Percentiles rank a stretch among this genome's conserved stretches.
Evolutionary conservation across 2,329 filamentous ascomycete species (phyloP).

Genomic region (Golovinomyces cichoracearum): DNA sequence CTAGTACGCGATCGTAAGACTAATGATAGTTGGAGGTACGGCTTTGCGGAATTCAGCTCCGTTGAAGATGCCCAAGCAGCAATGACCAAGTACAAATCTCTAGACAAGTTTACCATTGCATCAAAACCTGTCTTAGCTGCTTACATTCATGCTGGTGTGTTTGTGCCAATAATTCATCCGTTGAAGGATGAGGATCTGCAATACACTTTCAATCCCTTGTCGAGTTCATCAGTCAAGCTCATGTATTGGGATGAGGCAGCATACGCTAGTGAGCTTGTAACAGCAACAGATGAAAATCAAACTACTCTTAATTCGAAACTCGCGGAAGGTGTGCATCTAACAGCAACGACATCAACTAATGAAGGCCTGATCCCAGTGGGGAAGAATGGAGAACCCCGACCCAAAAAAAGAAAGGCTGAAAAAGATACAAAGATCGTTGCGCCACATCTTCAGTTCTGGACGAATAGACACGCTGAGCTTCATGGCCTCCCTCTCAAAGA

Average conservation of each 20-base stretch:
- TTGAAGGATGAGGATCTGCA: slow-evolving; percentile 27
- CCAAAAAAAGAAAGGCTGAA: slow-evolving; percentile 31
- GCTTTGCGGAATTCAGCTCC: slow-evolving; percentile 60
- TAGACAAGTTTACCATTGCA: slow-evolving; percentile 52
- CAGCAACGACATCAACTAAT: slow-evolving; percentile 15
- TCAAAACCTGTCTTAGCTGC: slow-evolving; percentile 44
- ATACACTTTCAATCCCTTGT: slow-evolving; percentile 44
- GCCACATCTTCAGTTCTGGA: slow-evolving; percentile 45
- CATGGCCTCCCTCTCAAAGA: slow-evolving; percentile 23
- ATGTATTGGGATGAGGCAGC: slow-evolving; percentile 54
- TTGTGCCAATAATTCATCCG: slow-evolving; percentile 43
- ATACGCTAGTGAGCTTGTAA: slow-evolving; percentile 38
- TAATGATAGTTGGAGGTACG: slow-evolving; percentile 53
- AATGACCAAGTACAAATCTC: slow-evolving; percentile 41
- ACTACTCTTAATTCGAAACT: slow-evolving; percentile 10
- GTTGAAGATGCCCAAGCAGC: slow-evolving; percentile 53
- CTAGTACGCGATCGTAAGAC: slow-evolving; percentile 46
- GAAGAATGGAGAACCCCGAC: slow-evolving; percentile 17
- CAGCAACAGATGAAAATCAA: slow-evolving; percentile 26
- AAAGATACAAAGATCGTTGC: slow-evolving; percentile 26
- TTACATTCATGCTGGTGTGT: slow-evolving; percentile 65
- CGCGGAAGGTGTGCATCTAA: slow-evolving; percentile 15
- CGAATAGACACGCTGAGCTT: slow-evolving; percentile 41
- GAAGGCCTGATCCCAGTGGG: slow-evolving; percentile 15
- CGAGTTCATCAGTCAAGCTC: slow-evolving; percentile 39